Evolutionary conservation across 2,329 filamentous ascomycete species (phyloP).

Genomic region (Berkeleyomyces basicola): DNA sequence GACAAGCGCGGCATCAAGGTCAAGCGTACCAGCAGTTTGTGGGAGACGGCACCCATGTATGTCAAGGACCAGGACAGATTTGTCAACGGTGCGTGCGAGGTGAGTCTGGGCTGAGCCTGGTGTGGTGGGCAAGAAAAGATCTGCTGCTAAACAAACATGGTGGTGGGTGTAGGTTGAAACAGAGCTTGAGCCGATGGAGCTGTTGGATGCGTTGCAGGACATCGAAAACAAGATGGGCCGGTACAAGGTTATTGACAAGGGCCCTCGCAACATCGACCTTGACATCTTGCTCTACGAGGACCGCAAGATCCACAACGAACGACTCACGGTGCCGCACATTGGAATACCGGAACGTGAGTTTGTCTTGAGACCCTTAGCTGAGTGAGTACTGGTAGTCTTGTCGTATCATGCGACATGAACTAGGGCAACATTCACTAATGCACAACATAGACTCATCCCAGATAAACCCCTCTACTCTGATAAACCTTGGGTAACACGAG

Average conservation of each 20-base stretch:
- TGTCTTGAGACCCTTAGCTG: conserved; percentile 70
- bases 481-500: conserved; percentile 44
- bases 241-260: conserved; percentile 77
- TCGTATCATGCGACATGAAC: background rate
- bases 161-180: conserved; percentile 53
- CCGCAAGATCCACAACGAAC: conserved; percentile 45
- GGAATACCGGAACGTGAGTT: conserved; percentile 85
- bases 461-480: conserved; percentile 33
- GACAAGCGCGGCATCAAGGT: conserved; percentile 55
- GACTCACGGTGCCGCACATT: conserved; percentile 70
- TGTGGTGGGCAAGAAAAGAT: background rate
- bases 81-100: conserved; percentile 84
- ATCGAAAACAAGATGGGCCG: conserved; percentile 71
- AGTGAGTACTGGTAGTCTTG: conserved; percentile 32
- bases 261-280: conserved; percentile 83
- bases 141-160: background rate
- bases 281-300: conserved; percentile 77
- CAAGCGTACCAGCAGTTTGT: conserved; percentile 68
- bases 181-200: conserved; percentile 50
- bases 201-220: conserved; percentile 66
- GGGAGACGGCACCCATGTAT: conserved; percentile 96
- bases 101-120: conserved; percentile 26
- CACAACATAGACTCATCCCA: conserved; percentile 34
- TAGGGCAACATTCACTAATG: background rate
- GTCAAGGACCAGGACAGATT: conserved; percentile 77